Conservation (phyloP, 1,284 basidiomycete species). For the Pyrrhoderma noxium region DNA sequence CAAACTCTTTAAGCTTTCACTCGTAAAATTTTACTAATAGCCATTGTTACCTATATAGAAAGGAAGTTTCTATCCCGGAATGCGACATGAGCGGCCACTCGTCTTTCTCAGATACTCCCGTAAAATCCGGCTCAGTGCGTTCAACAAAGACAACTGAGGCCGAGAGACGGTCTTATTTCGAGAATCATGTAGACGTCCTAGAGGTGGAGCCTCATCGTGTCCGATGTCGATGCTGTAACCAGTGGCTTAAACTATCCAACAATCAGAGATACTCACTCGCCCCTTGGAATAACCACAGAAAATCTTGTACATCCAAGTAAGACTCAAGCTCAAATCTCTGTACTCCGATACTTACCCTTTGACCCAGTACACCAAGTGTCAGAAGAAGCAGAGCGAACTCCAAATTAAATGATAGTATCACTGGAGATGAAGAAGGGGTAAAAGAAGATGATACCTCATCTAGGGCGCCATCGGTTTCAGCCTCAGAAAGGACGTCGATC, state of each 20-base stretch:
- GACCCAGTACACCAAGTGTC: conserved; percentile 3
- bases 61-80: not conserved
- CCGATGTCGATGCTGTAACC: conserved; percentile 11
- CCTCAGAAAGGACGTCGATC: conserved; percentile 5
- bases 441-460: conserved; percentile 17
- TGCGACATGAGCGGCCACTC: not conserved
- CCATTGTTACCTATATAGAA: not conserved
- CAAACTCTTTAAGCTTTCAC: not conserved
- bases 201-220: conserved; percentile 19
- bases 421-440: not conserved
- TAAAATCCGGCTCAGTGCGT: conserved; percentile 1
- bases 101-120: conserved; percentile 6
- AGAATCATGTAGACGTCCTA: conserved; percentile 16
- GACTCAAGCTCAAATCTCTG: not conserved
- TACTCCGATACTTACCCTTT: not conserved
- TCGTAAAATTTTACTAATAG: too few species aligned
- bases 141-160: conserved; percentile 15
- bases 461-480: conserved; percentile 11
- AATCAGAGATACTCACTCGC: conserved; percentile 14
- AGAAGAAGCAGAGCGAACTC: not conserved
- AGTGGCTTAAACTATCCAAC: conserved; percentile 17
- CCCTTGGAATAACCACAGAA: conserved; percentile 17
- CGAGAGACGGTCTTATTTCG: conserved; percentile 18
- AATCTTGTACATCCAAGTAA: conserved; percentile 9
- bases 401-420: not conserved